Conservation (phyloP, 2,329 filamentous ascomycete genomes). For the Talaromyces sp. region DNA sequence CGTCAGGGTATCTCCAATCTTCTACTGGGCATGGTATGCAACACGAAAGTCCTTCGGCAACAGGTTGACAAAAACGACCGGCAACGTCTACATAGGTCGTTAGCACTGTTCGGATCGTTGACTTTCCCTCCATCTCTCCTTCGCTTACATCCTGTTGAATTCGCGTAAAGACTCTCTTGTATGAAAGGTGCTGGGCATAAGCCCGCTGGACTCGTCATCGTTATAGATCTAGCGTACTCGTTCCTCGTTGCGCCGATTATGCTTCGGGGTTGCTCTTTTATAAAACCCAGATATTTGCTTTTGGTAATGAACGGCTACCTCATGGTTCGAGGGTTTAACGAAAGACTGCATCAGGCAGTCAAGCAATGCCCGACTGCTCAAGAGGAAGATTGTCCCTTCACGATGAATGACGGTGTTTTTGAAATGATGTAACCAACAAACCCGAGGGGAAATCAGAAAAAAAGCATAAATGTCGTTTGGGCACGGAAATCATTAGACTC, state of each 20-base stretch:
- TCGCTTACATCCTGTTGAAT: slow-evolving; percentile 61
- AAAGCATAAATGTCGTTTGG: not conserved
- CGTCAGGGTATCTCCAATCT: slow-evolving; percentile 64
- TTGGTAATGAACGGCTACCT: slow-evolving; percentile 11
- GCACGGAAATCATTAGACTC: slow-evolving; percentile 1
- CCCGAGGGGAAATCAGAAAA: not conserved
- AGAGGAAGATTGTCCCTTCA: not conserved
- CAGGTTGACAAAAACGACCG: slow-evolving; percentile 56
- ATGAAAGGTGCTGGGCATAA: slow-evolving; percentile 66
- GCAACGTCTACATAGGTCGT: slow-evolving; percentile 45
- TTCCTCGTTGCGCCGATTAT: not conserved
- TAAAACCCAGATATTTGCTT: not conserved
- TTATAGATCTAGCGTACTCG: not conserved
- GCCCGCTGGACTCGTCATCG: slow-evolving; percentile 29
- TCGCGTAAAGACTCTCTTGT: slow-evolving; percentile 56
- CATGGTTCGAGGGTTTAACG: slow-evolving; percentile 6
- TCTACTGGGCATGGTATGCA: slow-evolving; percentile 88
- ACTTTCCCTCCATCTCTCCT: not conserved
- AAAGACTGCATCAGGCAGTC: slow-evolving; percentile 14
- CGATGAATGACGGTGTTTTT: not conserved
- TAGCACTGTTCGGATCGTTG: not conserved
- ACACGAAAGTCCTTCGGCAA: slow-evolving; percentile 54
- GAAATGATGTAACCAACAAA: not conserved
- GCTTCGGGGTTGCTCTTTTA: not conserved
- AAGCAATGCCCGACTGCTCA: not conserved